Conservation (phyloP, 768 basidiomycete genomes). For the Leccinum uliginosum region DNA sequence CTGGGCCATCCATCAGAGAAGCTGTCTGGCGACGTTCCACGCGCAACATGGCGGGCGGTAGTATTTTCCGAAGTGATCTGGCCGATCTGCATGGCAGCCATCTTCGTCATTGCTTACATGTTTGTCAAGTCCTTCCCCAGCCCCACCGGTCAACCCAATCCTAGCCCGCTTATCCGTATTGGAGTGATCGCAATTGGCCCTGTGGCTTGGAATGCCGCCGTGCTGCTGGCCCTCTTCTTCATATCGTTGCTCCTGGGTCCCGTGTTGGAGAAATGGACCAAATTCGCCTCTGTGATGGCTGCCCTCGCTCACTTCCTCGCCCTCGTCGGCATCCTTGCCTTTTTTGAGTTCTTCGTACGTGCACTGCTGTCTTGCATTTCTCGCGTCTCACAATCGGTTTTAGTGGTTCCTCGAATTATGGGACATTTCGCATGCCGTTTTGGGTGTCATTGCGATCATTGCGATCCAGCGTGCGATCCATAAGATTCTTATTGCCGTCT, state of each 20-base stretch:
- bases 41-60: constrained; percentile 83
- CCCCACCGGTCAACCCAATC: constrained; percentile 52
- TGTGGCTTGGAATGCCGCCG: constrained; percentile 89
- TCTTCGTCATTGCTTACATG: constrained; percentile 86
- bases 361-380: constrained; percentile 25
- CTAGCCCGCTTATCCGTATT: constrained; percentile 89
- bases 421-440: constrained; percentile 94
- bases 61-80: constrained; percentile 79
- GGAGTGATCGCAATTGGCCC: constrained; percentile 87
- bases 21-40: constrained; percentile 88
- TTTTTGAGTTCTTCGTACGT: constrained; percentile 96
- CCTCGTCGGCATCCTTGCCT: constrained; percentile 76
- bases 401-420: constrained; percentile 97
- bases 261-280: constrained; percentile 76
- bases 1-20: constrained; percentile 98
- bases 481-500: constrained; percentile 91
- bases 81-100: constrained; percentile 68
- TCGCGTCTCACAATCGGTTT: constrained; percentile 14
- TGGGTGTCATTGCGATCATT: constrained; percentile 87
- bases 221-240: constrained; percentile 84
- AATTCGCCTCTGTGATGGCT: constrained; percentile 93
- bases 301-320: constrained; percentile 79
- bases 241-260: constrained; percentile 91
- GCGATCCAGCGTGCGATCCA: constrained; percentile 89
- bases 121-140: constrained; percentile 90